Evolutionary conservation across 306 rosid genomes (phyloP), one percentile per base, ranked within the genome.

Genomic region (Corylus heterophylla): DNA sequence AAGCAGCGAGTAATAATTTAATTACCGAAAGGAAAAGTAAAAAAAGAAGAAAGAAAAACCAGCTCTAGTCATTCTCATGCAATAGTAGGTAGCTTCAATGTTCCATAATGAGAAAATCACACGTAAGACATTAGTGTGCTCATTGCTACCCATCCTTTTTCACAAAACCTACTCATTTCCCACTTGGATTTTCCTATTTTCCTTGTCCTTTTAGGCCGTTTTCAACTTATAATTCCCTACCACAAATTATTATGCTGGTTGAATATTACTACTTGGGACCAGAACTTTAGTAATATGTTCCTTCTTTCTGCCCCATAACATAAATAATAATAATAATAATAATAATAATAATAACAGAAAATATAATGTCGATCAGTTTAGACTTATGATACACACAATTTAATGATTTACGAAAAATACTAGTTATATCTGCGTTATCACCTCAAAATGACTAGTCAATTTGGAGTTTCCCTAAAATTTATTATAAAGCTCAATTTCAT

Each of bases 141-240:
- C 73, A 76, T 79, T 86, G 86, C 83, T 73, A 68, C 73, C 80
- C 76, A 71, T 80, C 73, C 83, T 82, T 87, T 66, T 87, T 66
- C 48, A 37, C 81, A 69, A 79, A 82, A 86, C 88, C 20, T 85
- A 80, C 82, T 87, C 90, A 87, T 78, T 78, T 78, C 74, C 90
- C 88, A 87, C 88, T 87, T 80, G 39, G 69, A 63, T 63, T 63
- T 62, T 12, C 8, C 18, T 6, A 12, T 14, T 63, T 63, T 31
- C 4, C 9, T 31, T 29, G 11, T 31, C 5, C 29, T 5, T 31
- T 20, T 56, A 5, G 18, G 10, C 10, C 20, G 69, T 29, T 63
- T 63, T 31, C 12, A 12, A 35, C 69, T 5, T 12, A 13, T 22
- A 22, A 22, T 63, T 63, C 14, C 69, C 45, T 12, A 35, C 42